Base-by-base conservation (phyloP, 257 asterid genomes). In the Salvia miltiorrhiza region DNA sequence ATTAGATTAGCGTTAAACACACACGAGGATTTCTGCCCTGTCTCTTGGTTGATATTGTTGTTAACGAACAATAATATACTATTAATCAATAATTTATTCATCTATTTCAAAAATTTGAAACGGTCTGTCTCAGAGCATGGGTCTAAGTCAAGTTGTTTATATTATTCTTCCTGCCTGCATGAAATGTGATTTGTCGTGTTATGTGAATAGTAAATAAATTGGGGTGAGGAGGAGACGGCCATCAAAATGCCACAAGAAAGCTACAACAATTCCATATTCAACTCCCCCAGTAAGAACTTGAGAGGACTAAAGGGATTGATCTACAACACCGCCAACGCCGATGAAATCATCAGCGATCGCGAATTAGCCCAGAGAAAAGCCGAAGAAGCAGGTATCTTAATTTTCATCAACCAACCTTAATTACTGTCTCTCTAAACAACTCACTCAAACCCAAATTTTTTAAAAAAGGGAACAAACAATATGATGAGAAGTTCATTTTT, bases 291-390 rank as follows among this genome's bases (percentile, higher is more conserved):
- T 79, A 89, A 84, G 87, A 88, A 82, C 49, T 37, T 71, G 70
- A 81, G 96, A 80, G 97, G 95, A 52, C 55, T 87, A 9, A 87
- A 81, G 75, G 77, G 89, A 12, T 77, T 82, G 82, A 44, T 74
- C 79, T 65, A 60, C 84, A 78, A 63, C 28, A 61, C 81, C 40
- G 72, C 87, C 3, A 28, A 73, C 40, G 74, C 83, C 1, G 97
- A 86, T 28, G 95, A 88, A 54, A 81, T 74, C 49, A 82, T 88
- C 82, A 81, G 76, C 43, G 93, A 90, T 63, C 92, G 78, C 7
- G 97, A 83, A 70, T 78, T 90, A 74, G 97, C 96, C 13, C 95
- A 86, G 21, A 73, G 97, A 63, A 90, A 88, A 85, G 93, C 97
- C n/a, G 95, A 87, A 12, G 92, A 86, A 86, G 86, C 96, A 79